Conservation (phyloP, 73 alveolate species). For the Paramecium biaurelia region DNA sequence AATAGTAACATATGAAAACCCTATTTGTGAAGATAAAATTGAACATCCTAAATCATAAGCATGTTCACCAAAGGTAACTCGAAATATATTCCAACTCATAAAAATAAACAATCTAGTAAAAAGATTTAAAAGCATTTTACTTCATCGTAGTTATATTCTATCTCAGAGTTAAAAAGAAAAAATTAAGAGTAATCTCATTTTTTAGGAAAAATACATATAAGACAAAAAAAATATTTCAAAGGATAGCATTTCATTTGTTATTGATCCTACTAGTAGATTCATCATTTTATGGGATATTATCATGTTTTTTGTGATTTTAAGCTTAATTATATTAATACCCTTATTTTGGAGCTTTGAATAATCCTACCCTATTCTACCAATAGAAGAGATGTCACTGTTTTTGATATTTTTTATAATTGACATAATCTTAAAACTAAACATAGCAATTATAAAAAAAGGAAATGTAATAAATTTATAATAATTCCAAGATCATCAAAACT, state of each 20-base stretch:
- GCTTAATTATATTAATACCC: not conserved
- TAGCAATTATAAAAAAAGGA: not conserved
- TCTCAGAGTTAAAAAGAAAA: not conserved
- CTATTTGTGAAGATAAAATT: not conserved
- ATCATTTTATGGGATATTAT: not conserved
- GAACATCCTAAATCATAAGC: not conserved
- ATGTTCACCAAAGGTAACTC: not conserved
- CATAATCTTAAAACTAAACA: not conserved
- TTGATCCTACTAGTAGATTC: not conserved
- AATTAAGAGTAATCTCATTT: not conserved
- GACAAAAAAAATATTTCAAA: not conserved
- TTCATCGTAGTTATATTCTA: not conserved
- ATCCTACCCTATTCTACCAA: not conserved
- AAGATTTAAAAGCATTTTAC: not conserved
- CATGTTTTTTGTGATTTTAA: not conserved
- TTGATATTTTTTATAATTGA: not conserved
- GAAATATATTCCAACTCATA: not conserved
- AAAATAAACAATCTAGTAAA: not conserved
- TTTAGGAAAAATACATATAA: not conserved
- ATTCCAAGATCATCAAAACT: not conserved
- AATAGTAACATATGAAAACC: not conserved
- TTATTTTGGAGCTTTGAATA: not conserved
- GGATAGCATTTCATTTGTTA: not conserved
- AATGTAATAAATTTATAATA: not conserved
- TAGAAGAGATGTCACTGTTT: not conserved